These are phyloP conservation scores for Pythium brachiatum DNA, from an alignment of 352 stramenopile genomes.

Conservation along the genomic window DNA sequence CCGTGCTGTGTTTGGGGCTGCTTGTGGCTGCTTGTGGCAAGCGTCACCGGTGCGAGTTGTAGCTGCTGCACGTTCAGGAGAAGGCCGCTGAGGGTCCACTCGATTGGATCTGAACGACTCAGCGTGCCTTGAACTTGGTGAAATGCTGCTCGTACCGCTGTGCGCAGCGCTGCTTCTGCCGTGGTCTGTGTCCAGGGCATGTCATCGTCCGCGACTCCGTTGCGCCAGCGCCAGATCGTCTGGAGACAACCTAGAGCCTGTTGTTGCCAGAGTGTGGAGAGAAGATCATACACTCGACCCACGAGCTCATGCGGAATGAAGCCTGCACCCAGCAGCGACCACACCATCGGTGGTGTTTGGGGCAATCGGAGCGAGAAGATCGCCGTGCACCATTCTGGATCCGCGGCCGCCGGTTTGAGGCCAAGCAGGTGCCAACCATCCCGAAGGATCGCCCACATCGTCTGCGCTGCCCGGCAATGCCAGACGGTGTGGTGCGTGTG, in stretches of 20 bases:
- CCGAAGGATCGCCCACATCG: not conserved
- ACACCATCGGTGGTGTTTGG: not conserved
- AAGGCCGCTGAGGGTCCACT: not conserved
- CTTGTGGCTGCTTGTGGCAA: too few species aligned
- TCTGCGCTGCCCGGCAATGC: not conserved
- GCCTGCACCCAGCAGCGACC: not conserved
- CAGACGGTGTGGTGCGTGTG: not conserved
- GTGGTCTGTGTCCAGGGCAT: not conserved
- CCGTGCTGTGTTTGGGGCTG: not conserved
- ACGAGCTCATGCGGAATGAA: not conserved
- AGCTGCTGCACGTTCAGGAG: not conserved
- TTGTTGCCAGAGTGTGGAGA: not conserved
- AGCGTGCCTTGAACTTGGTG: not conserved
- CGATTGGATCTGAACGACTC: not conserved
- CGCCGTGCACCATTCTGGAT: not conserved
- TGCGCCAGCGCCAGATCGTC: not conserved
- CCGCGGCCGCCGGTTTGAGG: not conserved
- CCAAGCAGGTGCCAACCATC: not conserved
- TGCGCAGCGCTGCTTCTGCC: not conserved
- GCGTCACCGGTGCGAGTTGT: too few species aligned
- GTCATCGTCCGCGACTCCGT: not conserved
- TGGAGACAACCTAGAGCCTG: not conserved
- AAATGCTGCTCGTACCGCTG: not conserved
- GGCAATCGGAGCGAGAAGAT: not conserved
- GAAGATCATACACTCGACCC: not conserved